Evolutionary conservation across 2,329 filamentous ascomycete genomes (phyloP), one percentile per base, ranked within the genome.

Genomic region (Dothiorella sarmentorum): DNA sequence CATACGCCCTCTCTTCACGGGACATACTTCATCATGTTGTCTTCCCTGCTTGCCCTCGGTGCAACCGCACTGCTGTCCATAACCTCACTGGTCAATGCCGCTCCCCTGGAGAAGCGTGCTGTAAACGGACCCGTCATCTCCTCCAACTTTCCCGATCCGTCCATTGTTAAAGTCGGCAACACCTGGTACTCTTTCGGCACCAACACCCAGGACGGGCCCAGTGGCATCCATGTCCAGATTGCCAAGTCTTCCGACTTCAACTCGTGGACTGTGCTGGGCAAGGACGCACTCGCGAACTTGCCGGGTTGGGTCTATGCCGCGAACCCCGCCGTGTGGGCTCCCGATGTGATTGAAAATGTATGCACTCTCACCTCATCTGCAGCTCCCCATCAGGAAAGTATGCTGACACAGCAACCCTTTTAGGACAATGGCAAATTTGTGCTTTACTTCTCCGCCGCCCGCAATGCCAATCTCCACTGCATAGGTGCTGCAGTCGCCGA

Each of bases 381-480:
- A 22, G 33, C 13, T 4, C 35, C 24, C n/a, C 5, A 38, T 27
- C 2, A 4, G 49, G 33, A 18, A 29, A 40, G 6, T 5, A 2
- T 40, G 49, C 49, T 53, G 33, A 53, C 49, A 38, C n/a, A 18
- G n/a, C n/a, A 5, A 3, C 49, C 20, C 35, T 7, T 40, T 40
- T 29, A 64, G 63, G 62, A 62, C 26, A 70, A 76, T 58, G 81
- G 80, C n/a, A 76, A 71, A 26, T 87, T 82, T 65, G 77, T 85
- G 40, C 78, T 87, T 73, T 86, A 86, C 73, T 86, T 83, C 68
- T 77, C 79, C 4, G 83, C 78, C 17, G 71, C 79, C 63, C 72
- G 75, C 44, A 75, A 73, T 9, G 68, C 65, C n/a, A 67, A 66
- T 33, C 71, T 75, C 44, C 84, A 87, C 69, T 88, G 85, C 71